These are phyloP conservation scores for Trametes pubescens DNA, from an alignment of 1,284 basidiomycete species.

Conservation along the genomic window DNA sequence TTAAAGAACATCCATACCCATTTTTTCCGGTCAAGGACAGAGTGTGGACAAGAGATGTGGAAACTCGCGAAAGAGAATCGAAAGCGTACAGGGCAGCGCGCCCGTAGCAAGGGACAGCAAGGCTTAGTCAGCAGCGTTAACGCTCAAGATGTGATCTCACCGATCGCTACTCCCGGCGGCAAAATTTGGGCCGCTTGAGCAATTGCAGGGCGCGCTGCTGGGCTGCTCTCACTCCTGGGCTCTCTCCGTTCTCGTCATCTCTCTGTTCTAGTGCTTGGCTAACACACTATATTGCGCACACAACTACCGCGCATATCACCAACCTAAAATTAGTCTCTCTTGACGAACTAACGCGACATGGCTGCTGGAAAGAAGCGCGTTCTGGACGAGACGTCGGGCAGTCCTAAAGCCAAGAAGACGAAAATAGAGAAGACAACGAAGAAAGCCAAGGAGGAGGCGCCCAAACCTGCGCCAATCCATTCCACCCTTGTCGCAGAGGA, in stretches of 20 bases:
- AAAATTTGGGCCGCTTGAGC: constrained; percentile 32
- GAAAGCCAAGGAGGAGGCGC: constrained; percentile 36
- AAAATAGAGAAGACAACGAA: constrained; percentile 47
- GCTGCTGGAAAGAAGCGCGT: constrained; percentile 58
- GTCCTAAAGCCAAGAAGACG: constrained; percentile 64
- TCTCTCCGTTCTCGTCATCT: neutral
- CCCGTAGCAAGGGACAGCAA: neutral
- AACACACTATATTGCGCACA: neutral
- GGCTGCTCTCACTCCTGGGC: neutral
- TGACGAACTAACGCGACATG: constrained; percentile 24
- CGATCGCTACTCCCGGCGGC: constrained; percentile 33
- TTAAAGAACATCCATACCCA: constrained; percentile 26
- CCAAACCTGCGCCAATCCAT: constrained; percentile 37
- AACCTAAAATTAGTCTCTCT: neutral
- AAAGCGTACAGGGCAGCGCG: neutral
- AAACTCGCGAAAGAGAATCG: constrained; percentile 8
- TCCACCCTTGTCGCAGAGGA: constrained; percentile 71
- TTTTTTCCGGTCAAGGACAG: constrained; percentile 7
- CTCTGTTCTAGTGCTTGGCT: too few relatives aligned
- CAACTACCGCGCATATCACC: neutral
- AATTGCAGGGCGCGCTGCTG: constrained; percentile 9
- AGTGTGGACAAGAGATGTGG: neutral
- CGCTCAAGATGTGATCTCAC: constrained; percentile 23
- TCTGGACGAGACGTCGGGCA: constrained; percentile 59
- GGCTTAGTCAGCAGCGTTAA: constrained; percentile 22